Conservation (phyloP, 129 eudicot genomes). For the Ambrosia trifida region DNA sequence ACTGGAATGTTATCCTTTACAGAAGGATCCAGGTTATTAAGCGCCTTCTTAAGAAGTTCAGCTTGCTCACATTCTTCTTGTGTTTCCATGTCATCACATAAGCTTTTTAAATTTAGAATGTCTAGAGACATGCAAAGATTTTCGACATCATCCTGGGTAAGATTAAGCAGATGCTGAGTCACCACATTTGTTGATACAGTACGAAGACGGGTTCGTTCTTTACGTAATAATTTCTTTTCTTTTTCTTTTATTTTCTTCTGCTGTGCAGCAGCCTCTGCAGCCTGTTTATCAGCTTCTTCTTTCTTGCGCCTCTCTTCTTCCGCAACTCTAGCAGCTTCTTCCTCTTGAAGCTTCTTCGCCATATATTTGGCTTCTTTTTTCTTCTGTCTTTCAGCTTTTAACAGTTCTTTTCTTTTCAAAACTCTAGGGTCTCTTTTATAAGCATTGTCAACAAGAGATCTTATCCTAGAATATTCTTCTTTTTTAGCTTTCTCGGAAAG, state of each 20-base stretch:
- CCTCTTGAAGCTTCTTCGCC: slow-evolving; percentile 75
- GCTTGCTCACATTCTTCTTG: slow-evolving; percentile 57
- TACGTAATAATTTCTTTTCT: slow-evolving; percentile 85
- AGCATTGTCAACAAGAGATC: slow-evolving; percentile 83
- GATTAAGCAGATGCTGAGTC: slow-evolving; percentile 52
- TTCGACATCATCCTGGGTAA: slow-evolving; percentile 71
- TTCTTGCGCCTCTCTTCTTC: slow-evolving; percentile 73
- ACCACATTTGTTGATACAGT: slow-evolving; percentile 49
- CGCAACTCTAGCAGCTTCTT: slow-evolving; percentile 72
- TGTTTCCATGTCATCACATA: slow-evolving; percentile 73
- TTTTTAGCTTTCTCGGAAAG: slow-evolving; percentile 87
- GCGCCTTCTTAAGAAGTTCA: slow-evolving; percentile 46
- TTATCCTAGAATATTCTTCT: slow-evolving; percentile 71
- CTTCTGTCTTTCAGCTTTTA: slow-evolving; percentile 82
- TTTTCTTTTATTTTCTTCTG: slow-evolving; percentile 81
- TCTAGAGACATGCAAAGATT: slow-evolving; percentile 66
- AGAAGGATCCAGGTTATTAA: slow-evolving; percentile 37
- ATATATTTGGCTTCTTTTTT: slow-evolving; percentile 69
- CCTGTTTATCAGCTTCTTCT: slow-evolving; percentile 75
- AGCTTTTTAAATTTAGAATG: slow-evolving; percentile 47
- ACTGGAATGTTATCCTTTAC: slow-evolving; percentile 32
- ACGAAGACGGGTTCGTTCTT: slow-evolving; percentile 82
- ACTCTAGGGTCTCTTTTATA: slow-evolving; percentile 88
- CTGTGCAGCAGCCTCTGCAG: slow-evolving; percentile 75
- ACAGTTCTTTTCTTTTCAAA: slow-evolving; percentile 60